Evolutionary conservation across 352 stramenopile genomes (phyloP).

Genomic region (Phytophthora aleatoria): DNA sequence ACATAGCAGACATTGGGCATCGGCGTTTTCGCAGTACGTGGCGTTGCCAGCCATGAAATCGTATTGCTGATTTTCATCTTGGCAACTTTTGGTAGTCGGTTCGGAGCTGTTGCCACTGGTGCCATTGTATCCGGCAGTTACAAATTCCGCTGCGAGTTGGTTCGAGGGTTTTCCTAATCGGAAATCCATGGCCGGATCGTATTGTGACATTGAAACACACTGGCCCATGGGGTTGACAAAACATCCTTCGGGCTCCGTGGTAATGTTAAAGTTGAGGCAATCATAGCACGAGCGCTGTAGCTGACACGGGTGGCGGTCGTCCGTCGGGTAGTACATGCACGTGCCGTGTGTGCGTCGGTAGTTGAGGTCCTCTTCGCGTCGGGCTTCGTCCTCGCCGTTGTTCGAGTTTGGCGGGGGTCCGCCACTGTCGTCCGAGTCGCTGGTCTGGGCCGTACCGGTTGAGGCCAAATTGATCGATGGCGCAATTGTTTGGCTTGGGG

Average conservation of each 20-base stretch:
- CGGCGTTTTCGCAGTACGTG: conserved; percentile 45
- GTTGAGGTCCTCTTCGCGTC: not conserved
- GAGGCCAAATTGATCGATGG: conserved; percentile 15
- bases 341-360: conserved; percentile 43
- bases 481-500: conserved; percentile 7
- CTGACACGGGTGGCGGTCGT: conserved; percentile 42
- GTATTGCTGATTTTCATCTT: conserved; percentile 26
- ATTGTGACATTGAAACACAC: conserved; percentile 11
- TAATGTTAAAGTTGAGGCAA: conserved; percentile 55
- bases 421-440: conserved; percentile 16
- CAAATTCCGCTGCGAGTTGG: conserved; percentile 22
- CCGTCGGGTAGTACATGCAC: conserved; percentile 46
- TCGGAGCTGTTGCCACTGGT: conserved; percentile 18
- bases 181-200: conserved; percentile 37
- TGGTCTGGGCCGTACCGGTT: conserved; percentile 1
- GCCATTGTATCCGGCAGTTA: conserved; percentile 26
- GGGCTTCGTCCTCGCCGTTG: conserved; percentile 6
- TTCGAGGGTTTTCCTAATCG: conserved; percentile 33
- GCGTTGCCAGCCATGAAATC: conserved; percentile 36
- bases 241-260: conserved; percentile 37
- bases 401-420: conserved; percentile 1
- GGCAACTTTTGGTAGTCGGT: conserved; percentile 5
- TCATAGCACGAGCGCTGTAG: conserved; percentile 54
- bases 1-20: conserved; percentile 43
- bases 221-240: conserved; percentile 40